Percentiles rank a stretch among this genome's conserved stretches.
phyloP scores from a whole-genome alignment of 1,139 yeast genomes.

The Sugiyamaella sp. region DNA sequence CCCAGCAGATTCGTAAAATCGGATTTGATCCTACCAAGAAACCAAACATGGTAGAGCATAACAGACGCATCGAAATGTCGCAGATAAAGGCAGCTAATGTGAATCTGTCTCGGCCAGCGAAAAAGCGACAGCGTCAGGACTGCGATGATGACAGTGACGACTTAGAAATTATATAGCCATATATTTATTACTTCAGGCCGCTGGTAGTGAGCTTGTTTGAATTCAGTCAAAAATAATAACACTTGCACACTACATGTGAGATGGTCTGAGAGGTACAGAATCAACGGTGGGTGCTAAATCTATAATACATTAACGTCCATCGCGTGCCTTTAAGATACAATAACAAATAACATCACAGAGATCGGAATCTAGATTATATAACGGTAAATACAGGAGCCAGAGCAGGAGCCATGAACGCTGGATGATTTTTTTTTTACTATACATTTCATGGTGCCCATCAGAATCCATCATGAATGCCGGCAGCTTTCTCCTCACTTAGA shows the following conservation, averaged over 20 bases:
- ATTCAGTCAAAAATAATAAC: no score
- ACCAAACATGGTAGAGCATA: neutral
- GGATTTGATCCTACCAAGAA: conserved; percentile 42
- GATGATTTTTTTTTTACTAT: no score
- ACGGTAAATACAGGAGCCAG: no score
- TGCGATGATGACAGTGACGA: conserved; percentile 40
- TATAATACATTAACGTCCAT: neutral
- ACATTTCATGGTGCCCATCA: no score
- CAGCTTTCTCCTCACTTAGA: conserved; percentile 32
- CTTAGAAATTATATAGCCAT: conserved; percentile 39
- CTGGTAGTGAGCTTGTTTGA: no score
- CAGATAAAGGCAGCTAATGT: conserved; percentile 22
- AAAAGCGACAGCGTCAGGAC: conserved; percentile 2
- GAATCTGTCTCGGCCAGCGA: conserved; percentile 22
- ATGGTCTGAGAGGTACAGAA: no score
- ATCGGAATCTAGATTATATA: no score
- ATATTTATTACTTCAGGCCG: neutral
- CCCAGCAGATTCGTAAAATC: conserved; percentile 38
- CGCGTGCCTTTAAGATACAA: no score
- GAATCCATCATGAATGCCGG: conserved; percentile 26
- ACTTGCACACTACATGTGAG: no score
- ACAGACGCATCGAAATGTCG: conserved; percentile 9
- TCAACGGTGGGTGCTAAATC: no score
- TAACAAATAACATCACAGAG: neutral
- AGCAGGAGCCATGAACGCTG: no score